Base-by-base conservation (phyloP, 768 basidiomycete species). In the Dioszegia hungarica region DNA sequence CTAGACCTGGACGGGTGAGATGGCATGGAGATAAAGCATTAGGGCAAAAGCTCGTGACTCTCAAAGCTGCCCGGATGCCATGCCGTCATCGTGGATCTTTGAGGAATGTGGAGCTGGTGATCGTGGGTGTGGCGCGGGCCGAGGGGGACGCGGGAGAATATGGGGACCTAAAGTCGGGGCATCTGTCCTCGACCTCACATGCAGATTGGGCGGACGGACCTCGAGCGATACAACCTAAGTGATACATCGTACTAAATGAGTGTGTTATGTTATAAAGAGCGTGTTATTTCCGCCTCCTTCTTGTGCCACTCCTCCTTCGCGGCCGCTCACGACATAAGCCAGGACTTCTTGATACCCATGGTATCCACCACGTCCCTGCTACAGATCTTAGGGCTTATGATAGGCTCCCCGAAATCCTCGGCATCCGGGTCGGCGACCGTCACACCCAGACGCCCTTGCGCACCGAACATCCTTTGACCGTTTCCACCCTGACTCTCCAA, bases 321-420 rank as follows among this genome's bases (percentile, higher is more conserved):
- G 29, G 22, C 51, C 53, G 17, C 2, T 24, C 22, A 54, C n/a
- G 17, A 20, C 57, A 58, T 58, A 24, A 58, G 31, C 57, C 57
- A 58, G 9, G 33, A 5, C 43, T 58, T 58, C 37, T 58, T 43
- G 24, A 58, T 40, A 1, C 57, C 57, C 57, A 58, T 58, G 10
- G 57, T 25, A 29, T 58, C 57, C 28, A 58, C 41, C 10, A 40
- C 43, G 17, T 51, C 41, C 34, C 33, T 19, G 24, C 47, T 51
- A 31, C 50, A 38, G 28, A 31, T 36, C 57, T 52, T 43, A n/a
- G 57, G 52, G 6, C 52, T 38, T 1, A 51, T 8, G 10, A 51
- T 45, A 28, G 22, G 15, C 29, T 33, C 38, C 29, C 31, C 52
- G 20, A 5, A n/a, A 2, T 14, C 41, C 14, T 31, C 27, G 9